Conservation (phyloP, 2,329 filamentous ascomycete genomes). For the Gnomoniopsis sp. region DNA sequence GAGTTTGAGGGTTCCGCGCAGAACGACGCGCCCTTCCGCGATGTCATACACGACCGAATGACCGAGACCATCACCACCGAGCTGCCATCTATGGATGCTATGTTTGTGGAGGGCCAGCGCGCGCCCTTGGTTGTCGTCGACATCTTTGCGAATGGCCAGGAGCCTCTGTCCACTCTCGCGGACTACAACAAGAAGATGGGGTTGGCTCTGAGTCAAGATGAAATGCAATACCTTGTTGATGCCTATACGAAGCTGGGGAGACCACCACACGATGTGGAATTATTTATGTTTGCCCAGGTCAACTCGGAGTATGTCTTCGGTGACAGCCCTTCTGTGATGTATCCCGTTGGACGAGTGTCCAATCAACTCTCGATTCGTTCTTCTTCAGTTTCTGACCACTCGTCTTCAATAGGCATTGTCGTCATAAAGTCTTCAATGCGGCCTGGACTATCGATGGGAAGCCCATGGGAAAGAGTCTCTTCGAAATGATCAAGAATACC, state of each 20-base stretch:
- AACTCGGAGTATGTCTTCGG: slow-evolving; percentile 76
- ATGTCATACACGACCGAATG: slow-evolving; percentile 90
- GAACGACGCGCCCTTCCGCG: slow-evolving; percentile 55
- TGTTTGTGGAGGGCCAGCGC: slow-evolving; percentile 71
- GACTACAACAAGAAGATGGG: slow-evolving; percentile 82
- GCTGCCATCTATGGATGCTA: slow-evolving; percentile 65
- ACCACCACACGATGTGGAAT: slow-evolving; percentile 81
- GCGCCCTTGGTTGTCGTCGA: slow-evolving; percentile 70
- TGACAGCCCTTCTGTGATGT: slow-evolving; percentile 6
- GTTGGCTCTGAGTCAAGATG: slow-evolving; percentile 79
- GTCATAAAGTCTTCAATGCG: slow-evolving; percentile 86
- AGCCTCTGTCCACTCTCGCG: slow-evolving; percentile 69
- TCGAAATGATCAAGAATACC: slow-evolving; percentile 95
- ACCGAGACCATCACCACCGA: slow-evolving; percentile 73
- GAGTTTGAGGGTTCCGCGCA: slow-evolving; percentile 52
- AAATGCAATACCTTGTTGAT: slow-evolving; percentile 93
- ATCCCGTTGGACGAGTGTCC: slow-evolving; percentile 14
- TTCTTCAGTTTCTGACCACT: slow-evolving; percentile 72
- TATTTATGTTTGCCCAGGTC: slow-evolving; percentile 99
- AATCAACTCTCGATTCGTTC: slow-evolving; percentile 40
- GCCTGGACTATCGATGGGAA: slow-evolving; percentile 92
- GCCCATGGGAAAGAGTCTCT: slow-evolving; percentile 75
- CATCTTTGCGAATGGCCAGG: slow-evolving; percentile 62
- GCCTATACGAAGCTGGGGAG: slow-evolving; percentile 67
- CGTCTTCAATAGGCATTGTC: slow-evolving; percentile 29